These are phyloP conservation scores for Copromyces sp. DNA, from an alignment of 495 filamentous ascomycete genomes.

Conservation along the genomic window DNA sequence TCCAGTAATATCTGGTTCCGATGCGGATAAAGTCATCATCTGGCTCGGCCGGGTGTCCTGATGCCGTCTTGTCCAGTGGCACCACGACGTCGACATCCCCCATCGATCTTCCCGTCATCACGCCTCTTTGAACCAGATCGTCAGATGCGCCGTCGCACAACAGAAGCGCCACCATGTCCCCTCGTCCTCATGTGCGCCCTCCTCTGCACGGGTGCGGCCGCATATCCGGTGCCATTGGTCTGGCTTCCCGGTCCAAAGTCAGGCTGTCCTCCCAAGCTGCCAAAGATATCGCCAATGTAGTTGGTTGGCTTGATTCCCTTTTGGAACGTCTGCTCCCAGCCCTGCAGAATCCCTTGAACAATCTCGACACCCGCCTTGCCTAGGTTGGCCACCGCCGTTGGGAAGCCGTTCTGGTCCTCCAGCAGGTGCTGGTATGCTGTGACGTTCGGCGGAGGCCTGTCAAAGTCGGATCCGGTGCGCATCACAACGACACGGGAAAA, in stretches of 20 bases:
- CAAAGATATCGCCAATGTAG: conserved; percentile 67
- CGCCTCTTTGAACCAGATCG: not conserved
- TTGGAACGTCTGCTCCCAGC: conserved; percentile 50
- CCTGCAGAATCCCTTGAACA: conserved; percentile 51
- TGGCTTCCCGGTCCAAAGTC: conserved; percentile 52
- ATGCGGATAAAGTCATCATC: not conserved
- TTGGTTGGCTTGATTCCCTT: conserved; percentile 51
- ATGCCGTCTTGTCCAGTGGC: not conserved
- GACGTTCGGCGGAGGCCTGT: conserved; percentile 51
- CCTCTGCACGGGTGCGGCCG: not conserved
- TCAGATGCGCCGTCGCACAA: not conserved
- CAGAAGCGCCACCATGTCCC: not conserved
- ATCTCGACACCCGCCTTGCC: conserved; percentile 58
- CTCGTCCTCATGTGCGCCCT: not conserved
- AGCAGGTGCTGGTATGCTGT: conserved; percentile 47
- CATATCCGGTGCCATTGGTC: conserved; percentile 16
- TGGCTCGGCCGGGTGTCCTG: not conserved
- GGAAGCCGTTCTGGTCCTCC: conserved; percentile 50
- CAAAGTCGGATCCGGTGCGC: conserved; percentile 65
- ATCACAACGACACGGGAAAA: conserved; percentile 62
- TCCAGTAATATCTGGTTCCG: not conserved
- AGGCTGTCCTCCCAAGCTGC: conserved; percentile 51
- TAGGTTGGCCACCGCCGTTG: conserved; percentile 51
- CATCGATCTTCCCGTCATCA: not conserved
- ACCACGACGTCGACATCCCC: not conserved